These are phyloP conservation scores for Alopecurus myosuroides DNA, from an alignment of 176 grass and related monocot species.

Conservation along the genomic window DNA sequence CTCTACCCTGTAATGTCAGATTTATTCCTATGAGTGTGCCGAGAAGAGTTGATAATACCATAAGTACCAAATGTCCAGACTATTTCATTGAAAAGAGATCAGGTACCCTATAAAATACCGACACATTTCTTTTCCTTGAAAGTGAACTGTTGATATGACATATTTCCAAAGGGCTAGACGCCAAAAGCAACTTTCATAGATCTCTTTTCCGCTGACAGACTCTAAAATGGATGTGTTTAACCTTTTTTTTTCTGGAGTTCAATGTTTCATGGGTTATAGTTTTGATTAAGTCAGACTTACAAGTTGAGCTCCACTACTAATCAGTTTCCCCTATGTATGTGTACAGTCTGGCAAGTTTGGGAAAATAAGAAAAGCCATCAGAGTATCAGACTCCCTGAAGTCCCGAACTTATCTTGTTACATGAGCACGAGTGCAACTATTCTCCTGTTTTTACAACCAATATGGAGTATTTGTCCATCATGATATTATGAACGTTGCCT, in stretches of 20 bases:
- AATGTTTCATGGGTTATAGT: background rate
- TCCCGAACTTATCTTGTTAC: conserved; percentile 50
- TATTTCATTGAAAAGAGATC: conserved; percentile 84
- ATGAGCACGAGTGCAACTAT: conserved; percentile 58
- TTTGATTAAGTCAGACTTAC: background rate
- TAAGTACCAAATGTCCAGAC: conserved; percentile 90
- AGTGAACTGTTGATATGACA: background rate
- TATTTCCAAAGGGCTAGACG: background rate
- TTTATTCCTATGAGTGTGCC: conserved; percentile 79
- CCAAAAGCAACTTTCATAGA: background rate
- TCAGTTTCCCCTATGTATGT: background rate
- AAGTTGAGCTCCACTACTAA: conserved; percentile 19
- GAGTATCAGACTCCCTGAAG: conserved; percentile 66
- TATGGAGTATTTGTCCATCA: conserved; percentile 92
- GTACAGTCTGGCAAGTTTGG: conserved; percentile 77
- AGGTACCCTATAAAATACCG: conserved; percentile 40
- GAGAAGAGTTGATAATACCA: conserved; percentile 79
- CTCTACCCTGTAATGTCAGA: conserved; percentile 34
- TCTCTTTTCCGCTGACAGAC: background rate
- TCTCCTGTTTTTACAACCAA: conserved; percentile 67
- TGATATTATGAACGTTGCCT: conserved; percentile 77
- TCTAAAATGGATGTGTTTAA: background rate
- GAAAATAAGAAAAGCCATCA: conserved; percentile 85
- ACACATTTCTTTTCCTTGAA: background rate
- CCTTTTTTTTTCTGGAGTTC: background rate